phyloP scores from a whole-genome alignment of 2,329 filamentous ascomycete genomes.

The Fusarium acutatum region DNA sequence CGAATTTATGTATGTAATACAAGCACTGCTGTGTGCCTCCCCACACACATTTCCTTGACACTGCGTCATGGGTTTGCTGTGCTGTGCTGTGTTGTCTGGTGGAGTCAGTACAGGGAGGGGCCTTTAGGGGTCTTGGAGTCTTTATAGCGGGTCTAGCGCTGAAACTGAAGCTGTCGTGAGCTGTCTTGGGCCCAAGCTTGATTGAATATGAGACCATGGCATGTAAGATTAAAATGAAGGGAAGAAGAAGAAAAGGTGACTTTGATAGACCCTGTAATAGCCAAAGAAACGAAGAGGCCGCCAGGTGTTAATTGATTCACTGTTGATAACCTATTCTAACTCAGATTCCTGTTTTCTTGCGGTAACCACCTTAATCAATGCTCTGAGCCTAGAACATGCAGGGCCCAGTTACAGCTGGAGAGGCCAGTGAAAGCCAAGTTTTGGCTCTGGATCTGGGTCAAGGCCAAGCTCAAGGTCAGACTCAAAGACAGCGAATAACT shows the following conservation, averaged over 20 bases:
- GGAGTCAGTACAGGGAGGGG: not conserved
- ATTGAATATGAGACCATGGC: not conserved
- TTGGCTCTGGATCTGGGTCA: not conserved
- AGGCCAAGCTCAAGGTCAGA: not conserved
- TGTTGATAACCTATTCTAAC: not conserved
- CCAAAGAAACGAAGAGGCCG: not conserved
- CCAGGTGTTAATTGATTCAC: not conserved
- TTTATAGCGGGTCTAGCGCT: constrained; percentile 5
- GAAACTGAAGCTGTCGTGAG: constrained; percentile 24
- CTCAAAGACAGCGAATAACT: constrained; percentile 32
- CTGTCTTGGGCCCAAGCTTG: constrained; percentile 1
- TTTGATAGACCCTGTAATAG: not conserved
- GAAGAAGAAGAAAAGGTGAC: not conserved
- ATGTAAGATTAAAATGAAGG: not conserved
- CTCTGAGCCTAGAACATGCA: constrained; percentile 24
- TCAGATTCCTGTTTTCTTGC: not conserved
- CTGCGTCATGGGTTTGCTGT: not conserved
- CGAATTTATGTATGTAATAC: not conserved
- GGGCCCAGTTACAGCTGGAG: constrained; percentile 15
- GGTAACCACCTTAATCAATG: not conserved
- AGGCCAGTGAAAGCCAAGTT: not conserved
- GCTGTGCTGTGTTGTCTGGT: constrained; percentile 7
- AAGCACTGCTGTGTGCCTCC: not conserved
- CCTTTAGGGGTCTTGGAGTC: not conserved
- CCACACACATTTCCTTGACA: not conserved